phyloP scores from a whole-genome alignment of 129 eudicot species.

The Erigeron canadensis region DNA sequence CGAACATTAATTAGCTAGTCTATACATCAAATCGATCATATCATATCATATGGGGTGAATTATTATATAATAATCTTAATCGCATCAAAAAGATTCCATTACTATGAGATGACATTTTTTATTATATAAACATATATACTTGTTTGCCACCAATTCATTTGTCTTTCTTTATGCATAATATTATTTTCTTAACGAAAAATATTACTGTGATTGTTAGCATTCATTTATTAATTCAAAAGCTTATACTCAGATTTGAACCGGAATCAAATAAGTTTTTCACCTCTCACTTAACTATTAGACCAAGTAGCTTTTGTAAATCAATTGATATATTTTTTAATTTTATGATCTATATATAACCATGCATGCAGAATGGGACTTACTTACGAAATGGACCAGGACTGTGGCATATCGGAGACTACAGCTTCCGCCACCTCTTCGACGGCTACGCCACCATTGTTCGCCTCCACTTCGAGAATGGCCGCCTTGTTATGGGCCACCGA shows the following conservation, averaged over 20 bases:
- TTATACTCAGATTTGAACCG: too few species aligned
- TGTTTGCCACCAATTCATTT: constrained; percentile 28
- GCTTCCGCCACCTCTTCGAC: constrained; percentile 96
- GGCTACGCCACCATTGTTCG: constrained; percentile 97
- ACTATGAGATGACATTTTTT: constrained; percentile 20
- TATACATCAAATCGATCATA: not conserved
- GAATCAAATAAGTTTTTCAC: too few species aligned
- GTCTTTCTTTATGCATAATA: constrained; percentile 28
- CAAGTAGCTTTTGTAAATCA: too few species aligned
- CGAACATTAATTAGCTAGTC: not conserved
- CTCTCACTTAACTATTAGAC: too few species aligned
- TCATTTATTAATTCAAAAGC: too few species aligned
- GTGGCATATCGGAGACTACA: constrained; percentile 87
- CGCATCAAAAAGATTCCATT: constrained; percentile 11
- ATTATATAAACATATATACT: constrained; percentile 19
- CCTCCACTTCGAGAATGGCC: constrained; percentile 71
- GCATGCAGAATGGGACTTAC: constrained; percentile 86
- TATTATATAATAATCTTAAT: not conserved
- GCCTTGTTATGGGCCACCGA: constrained; percentile 72
- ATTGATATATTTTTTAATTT: not conserved
- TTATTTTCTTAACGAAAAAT: too few species aligned
- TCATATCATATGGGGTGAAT: not conserved
- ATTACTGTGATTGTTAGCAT: too few species aligned
- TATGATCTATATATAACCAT: not conserved
- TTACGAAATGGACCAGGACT: constrained; percentile 91